These are phyloP conservation scores for Massariosphaeria phaeospora DNA, from an alignment of 495 filamentous ascomycete genomes.

Conservation along the genomic window DNA sequence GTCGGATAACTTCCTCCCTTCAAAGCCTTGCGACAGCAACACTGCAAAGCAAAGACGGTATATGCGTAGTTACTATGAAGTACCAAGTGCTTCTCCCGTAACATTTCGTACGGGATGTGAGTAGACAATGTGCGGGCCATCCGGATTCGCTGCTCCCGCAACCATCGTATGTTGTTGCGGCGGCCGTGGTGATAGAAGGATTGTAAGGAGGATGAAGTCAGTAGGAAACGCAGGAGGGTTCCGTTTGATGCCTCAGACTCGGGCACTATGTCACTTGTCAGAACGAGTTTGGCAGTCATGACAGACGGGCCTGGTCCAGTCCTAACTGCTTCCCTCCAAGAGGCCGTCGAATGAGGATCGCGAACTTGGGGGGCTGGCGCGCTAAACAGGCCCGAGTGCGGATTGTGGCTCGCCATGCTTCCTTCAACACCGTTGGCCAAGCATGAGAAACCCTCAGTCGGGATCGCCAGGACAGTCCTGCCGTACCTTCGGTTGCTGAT, in stretches of 20 bases:
- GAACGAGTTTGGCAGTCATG: background rate
- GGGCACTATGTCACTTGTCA: slow-evolving; percentile 9
- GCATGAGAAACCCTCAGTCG: background rate
- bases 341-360: background rate
- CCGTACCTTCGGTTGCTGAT: slow-evolving; percentile 16
- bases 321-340: background rate
- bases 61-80: too few species aligned
- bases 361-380: slow-evolving; percentile 11
- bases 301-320: background rate
- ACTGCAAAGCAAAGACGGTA: too few species aligned
- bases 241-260: slow-evolving; percentile 11
- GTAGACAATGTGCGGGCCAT: too few species aligned
- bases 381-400: background rate
- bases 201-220: background rate
- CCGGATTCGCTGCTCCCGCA: too few species aligned
- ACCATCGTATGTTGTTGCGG: too few species aligned
- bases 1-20: too few species aligned
- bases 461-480: slow-evolving; percentile 18
- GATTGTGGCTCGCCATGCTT: background rate
- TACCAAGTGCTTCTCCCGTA: too few species aligned
- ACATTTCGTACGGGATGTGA: too few species aligned
- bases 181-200: slow-evolving; percentile 4
- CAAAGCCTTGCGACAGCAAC: too few species aligned
- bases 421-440: background rate
- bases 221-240: background rate